phyloP scores from a whole-genome alignment of 2,329 filamentous ascomycete species.

The Diaporthe sp. region DNA sequence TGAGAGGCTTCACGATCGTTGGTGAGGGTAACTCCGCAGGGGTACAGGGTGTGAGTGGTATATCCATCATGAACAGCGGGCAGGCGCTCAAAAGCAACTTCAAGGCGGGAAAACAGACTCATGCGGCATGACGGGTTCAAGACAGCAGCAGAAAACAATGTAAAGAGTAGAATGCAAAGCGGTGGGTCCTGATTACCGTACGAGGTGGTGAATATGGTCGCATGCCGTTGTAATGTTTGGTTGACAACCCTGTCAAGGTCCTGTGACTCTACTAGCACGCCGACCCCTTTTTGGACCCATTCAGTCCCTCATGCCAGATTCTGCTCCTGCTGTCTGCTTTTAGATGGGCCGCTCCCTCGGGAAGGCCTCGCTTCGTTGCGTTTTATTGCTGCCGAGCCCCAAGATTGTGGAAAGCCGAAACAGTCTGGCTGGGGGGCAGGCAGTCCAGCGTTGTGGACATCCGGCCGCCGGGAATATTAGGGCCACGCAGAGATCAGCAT shows the following conservation, averaged over 20 bases:
- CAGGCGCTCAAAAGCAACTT: neutral
- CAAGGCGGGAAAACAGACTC: neutral
- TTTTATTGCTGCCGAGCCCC: neutral
- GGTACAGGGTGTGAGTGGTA: neutral
- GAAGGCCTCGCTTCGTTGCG: neutral
- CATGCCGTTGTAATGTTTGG: neutral
- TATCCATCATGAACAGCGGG: neutral
- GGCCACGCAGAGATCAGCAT: neutral
- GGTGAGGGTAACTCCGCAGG: neutral
- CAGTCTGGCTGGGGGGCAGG: neutral
- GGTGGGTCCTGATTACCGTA: neutral
- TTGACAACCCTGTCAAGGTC: neutral
- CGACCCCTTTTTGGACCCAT: constrained; percentile 22
- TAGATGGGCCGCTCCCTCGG: neutral
- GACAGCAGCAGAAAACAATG: neutral
- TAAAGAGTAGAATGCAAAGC: neutral
- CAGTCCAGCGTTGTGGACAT: neutral
- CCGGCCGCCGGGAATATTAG: neutral
- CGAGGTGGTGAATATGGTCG: neutral
- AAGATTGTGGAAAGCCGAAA: neutral
- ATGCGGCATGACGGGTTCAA: neutral
- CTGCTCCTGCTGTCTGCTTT: neutral
- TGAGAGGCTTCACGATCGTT: constrained; percentile 7
- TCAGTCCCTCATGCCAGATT: neutral
- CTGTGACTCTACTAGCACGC: neutral